Evolutionary conservation across 192 early-diverging fungal species (phyloP).

Genomic region (Phycomyces blakesleeanus): DNA sequence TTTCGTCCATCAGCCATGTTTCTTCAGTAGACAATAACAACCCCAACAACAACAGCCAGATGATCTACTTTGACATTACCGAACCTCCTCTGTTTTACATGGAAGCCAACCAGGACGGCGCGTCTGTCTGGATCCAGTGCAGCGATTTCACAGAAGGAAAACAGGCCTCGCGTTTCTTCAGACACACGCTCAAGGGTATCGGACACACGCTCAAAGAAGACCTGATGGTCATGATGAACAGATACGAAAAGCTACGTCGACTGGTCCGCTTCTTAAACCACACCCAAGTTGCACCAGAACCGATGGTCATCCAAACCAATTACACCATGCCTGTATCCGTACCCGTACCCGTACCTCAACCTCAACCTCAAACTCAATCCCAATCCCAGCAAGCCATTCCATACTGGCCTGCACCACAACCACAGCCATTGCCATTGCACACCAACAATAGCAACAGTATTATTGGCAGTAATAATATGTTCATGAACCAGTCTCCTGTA

Average conservation of each 20-base stretch:
- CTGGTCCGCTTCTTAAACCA: not conserved
- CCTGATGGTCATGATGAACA: conserved; percentile 2
- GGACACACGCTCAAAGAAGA: conserved; percentile 18
- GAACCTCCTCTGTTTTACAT: conserved; percentile 57
- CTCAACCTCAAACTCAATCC: too few species aligned
- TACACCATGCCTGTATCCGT: too few species aligned
- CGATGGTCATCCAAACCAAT: too few species aligned
- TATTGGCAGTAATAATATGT: too few species aligned
- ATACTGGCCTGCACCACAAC: too few species aligned
- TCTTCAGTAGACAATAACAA: too few species aligned
- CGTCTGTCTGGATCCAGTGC: conserved; percentile 51
- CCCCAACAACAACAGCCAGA: conserved; percentile 29
- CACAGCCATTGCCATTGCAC: too few species aligned
- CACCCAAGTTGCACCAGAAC: not conserved
- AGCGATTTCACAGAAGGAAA: conserved; percentile 64
- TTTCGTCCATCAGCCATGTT: conserved; percentile 41
- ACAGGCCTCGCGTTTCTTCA: conserved; percentile 50
- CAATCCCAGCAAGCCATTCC: too few species aligned
- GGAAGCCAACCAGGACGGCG: conserved; percentile 29
- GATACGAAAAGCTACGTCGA: not conserved
- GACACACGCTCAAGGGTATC: conserved; percentile 49
- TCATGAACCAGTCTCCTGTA: too few species aligned
- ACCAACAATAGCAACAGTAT: too few species aligned
- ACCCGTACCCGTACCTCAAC: too few species aligned
- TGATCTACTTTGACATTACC: conserved; percentile 45